Conservation (phyloP, 495 filamentous ascomycete genomes). For the Neurospora discreta region DNA sequence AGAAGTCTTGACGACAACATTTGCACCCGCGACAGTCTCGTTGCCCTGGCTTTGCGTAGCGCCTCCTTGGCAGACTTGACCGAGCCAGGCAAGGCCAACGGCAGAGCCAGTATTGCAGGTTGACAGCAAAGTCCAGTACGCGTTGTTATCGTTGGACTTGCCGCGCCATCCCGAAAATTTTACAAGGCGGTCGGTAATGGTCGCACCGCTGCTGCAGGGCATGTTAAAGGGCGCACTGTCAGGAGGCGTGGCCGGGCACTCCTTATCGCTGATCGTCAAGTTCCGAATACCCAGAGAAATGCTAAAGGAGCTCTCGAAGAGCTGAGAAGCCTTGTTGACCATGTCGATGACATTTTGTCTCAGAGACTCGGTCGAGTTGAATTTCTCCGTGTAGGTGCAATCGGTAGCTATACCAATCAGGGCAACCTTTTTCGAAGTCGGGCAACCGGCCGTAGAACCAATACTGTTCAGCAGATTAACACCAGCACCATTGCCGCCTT, state of each 20-base stretch:
- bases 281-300: conserved; percentile 84
- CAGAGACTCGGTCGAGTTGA: conserved; percentile 49
- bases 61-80: conserved; percentile 66
- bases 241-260: conserved; percentile 56
- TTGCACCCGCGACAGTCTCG: conserved; percentile 70
- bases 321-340: conserved; percentile 74
- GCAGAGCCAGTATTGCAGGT: conserved; percentile 76
- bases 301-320: conserved; percentile 88
- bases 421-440: conserved; percentile 77
- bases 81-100: conserved; percentile 89
- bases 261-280: conserved; percentile 57
- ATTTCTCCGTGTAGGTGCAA: conserved; percentile 68
- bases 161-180: conserved; percentile 85
- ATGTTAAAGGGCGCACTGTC: conserved; percentile 70
- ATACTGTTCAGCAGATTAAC: conserved; percentile 77
- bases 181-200: conserved; percentile 72
- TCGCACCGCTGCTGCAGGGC: conserved; percentile 47
- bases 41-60: conserved; percentile 30
- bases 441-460: conserved; percentile 71
- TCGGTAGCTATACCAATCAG: conserved; percentile 88
- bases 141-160: conserved; percentile 57
- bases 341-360: conserved; percentile 65
- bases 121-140: conserved; percentile 88
- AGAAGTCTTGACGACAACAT: conserved; percentile 75
- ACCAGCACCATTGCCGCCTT: conserved; percentile 67